Conservation (phyloP, 352 stramenopile species). For the Phytophthora pini region DNA sequence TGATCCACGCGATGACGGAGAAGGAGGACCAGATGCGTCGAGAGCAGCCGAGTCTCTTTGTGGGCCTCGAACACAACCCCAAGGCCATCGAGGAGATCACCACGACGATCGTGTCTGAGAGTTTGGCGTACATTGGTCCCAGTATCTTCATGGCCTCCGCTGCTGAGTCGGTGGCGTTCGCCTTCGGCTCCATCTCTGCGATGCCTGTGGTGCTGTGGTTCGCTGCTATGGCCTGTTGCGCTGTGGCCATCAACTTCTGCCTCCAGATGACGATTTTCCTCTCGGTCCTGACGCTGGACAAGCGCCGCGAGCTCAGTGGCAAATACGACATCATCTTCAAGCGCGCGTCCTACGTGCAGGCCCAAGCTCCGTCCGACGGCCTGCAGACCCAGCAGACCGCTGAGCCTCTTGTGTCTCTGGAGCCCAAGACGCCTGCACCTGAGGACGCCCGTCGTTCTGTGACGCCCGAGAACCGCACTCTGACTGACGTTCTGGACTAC, state of each 20-base stretch:
- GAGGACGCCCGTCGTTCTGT: conserved; percentile 21
- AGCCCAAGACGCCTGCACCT: conserved; percentile 40
- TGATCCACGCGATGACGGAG: conserved; percentile 64
- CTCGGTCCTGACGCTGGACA: conserved; percentile 67
- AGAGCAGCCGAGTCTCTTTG: conserved; percentile 47
- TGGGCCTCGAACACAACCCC: conserved; percentile 46
- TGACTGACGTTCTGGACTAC: conserved; percentile 44
- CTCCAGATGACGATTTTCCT: conserved; percentile 73
- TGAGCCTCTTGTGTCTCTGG: conserved; percentile 29
- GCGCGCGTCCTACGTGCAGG: conserved; percentile 21
- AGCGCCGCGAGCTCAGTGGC: conserved; percentile 1
- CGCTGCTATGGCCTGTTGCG: conserved; percentile 61
- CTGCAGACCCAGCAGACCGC: conserved; percentile 29
- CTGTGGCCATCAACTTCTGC: conserved; percentile 66
- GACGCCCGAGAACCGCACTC: conserved; percentile 19
- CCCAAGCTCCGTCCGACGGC: conserved; percentile 13
- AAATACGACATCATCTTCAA: conserved; percentile 64
- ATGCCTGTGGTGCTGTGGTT: conserved; percentile 79
- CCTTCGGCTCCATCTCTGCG: conserved; percentile 61
- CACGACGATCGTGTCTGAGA: conserved; percentile 44
- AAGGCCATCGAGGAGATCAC: conserved; percentile 53
- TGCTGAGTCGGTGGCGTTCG: conserved; percentile 60
- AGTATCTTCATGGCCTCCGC: conserved; percentile 74
- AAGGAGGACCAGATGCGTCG: conserved; percentile 49
- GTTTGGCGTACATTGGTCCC: conserved; percentile 57